Evolutionary conservation across 164 flowering plant species (phyloP).

Genomic region (Sextonia rubra): DNA sequence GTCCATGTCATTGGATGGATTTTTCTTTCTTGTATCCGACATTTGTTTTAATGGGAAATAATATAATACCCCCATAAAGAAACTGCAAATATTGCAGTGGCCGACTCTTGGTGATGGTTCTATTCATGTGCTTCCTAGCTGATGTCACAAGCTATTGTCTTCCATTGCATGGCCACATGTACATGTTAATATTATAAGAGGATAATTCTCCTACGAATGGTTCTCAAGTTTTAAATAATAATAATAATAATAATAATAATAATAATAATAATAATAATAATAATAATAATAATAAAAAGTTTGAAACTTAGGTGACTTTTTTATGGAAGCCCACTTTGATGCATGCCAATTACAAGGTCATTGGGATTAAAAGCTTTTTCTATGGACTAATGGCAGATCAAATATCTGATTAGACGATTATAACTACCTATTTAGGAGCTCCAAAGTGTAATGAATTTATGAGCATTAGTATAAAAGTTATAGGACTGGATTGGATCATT

Average conservation of each 20-base stretch:
- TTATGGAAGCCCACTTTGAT: no score
- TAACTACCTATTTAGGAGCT: no score
- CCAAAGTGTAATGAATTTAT: no score
- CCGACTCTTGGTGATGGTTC: slow-evolving; percentile 5
- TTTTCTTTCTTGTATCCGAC: not conserved
- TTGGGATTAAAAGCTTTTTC: no score
- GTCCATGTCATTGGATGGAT: slow-evolving; percentile 8
- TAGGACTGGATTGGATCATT: no score
- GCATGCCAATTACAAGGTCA: no score
- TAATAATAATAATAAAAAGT: not conserved
- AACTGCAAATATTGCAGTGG: not conserved
- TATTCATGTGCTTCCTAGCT: not conserved
- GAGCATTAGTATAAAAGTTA: no score
- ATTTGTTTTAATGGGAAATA: not conserved
- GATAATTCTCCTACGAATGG: no score
- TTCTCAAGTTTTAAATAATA: not conserved
- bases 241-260: not conserved
- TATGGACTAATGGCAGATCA: no score
- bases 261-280: not conserved
- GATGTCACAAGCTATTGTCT: slow-evolving; percentile 2
- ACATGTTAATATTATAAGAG: no score
- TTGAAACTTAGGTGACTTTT: no score
- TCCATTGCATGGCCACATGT: not conserved
- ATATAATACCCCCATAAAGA: not conserved
- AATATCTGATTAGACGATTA: no score